phyloP scores from a whole-genome alignment of 106 monocot species.

The Ottelia alismoides region DNA sequence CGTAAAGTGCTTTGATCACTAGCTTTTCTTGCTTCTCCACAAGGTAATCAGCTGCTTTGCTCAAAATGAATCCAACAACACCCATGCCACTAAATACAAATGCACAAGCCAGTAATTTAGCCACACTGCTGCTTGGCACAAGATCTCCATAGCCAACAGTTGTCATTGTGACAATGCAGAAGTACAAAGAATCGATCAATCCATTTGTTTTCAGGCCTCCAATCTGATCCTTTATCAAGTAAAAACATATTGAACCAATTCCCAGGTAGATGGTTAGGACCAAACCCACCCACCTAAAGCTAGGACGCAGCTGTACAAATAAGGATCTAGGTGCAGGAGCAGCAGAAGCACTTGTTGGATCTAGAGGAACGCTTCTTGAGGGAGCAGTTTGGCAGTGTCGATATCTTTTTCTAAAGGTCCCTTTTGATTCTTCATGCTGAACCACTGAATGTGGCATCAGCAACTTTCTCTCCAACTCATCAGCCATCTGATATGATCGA shows the following conservation, averaged over 20 bases:
- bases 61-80: slow-evolving; percentile 43
- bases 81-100: slow-evolving; percentile 72
- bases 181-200: slow-evolving; percentile 56
- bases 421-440: no score
- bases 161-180: slow-evolving; percentile 72
- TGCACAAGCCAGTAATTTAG: slow-evolving; percentile 66
- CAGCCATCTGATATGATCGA: no score
- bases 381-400: no score
- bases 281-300: slow-evolving; percentile 21
- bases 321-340: slow-evolving; percentile 10
- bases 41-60: no score
- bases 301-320: slow-evolving; percentile 18
- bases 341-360: no score
- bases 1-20: slow-evolving; percentile 44
- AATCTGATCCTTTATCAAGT: slow-evolving; percentile 36
- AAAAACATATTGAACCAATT: slow-evolving; percentile 32
- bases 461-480: no score
- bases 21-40: slow-evolving; percentile 65
- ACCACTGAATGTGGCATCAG: no score
- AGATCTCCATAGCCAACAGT: slow-evolving; percentile 74
- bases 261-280: slow-evolving; percentile 33
- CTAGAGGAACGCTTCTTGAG: no score
- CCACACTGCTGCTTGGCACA: slow-evolving; percentile 32
- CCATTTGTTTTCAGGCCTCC: slow-evolving; percentile 33
- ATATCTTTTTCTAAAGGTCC: no score